Conservation (phyloP, 208 protist species). For the Acanthamoeba culbertsoni region DNA sequence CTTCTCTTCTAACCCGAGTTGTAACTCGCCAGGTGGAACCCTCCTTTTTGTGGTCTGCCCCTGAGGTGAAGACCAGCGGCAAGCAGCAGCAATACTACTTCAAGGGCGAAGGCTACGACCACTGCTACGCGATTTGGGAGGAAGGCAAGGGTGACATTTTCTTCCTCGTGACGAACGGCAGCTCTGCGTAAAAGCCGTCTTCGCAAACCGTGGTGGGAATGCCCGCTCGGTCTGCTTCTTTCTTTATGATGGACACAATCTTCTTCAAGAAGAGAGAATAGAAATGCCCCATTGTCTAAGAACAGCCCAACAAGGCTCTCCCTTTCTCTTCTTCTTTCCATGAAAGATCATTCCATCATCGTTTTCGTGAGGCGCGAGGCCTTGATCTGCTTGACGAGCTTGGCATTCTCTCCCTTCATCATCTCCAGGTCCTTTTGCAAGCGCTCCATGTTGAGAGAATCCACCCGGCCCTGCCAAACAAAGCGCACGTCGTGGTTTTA, state of each 20-base stretch:
- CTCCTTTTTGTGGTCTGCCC: neutral
- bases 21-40: neutral
- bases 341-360: too few species aligned
- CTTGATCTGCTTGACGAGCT: slow-evolving; percentile 50
- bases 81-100: neutral
- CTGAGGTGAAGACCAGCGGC: neutral
- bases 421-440: slow-evolving; percentile 68
- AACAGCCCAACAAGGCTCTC: too few species aligned
- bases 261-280: too few species aligned
- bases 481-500: too few species aligned
- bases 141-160: neutral
- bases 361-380: neutral
- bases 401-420: slow-evolving; percentile 67
- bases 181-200: too few species aligned
- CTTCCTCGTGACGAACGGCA: neutral
- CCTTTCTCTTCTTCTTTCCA: too few species aligned
- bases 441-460: slow-evolving; percentile 69
- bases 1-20: too few species aligned
- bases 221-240: too few species aligned
- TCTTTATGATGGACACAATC: too few species aligned
- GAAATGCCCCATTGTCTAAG: too few species aligned
- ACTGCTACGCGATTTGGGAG: neutral
- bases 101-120: neutral
- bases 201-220: too few species aligned
- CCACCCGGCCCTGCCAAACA: slow-evolving; percentile 57